Base-by-base conservation (phyloP, 2,329 filamentous ascomycete genomes). In the Penicillium freii region DNA sequence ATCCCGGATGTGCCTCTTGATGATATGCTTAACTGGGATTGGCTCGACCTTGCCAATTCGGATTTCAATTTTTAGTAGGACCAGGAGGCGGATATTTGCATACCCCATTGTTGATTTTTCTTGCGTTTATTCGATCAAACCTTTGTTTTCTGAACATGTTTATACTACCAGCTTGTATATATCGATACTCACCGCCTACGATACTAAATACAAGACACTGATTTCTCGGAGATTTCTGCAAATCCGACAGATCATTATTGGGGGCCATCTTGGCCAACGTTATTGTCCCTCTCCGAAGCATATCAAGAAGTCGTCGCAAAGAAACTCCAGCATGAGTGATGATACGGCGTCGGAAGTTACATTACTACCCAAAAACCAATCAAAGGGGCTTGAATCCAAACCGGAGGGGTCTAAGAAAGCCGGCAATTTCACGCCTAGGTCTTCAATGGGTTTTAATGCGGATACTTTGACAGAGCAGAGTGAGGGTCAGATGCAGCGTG, bases 1-100 rank as follows among this genome's bases (percentile, higher is more conserved):
- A 78, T 84, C 56, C 79, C 81, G 6, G 81, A 83, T 60, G 75
- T 87, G 9, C 81, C 82, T 0, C 81, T 84, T 74, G 83, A 86
- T 39, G 83, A 87, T 46, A 80, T 83, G 71, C 79, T 80, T 39
- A 82, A 81, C 58, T 80, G 84, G 70, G 82, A 85, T 59, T 84
- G 83, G 80, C 70, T 85, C 27, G 81, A 81, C 58, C 80, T 73
- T 61, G 66, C 63, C 9, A 71, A 65, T 53, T 54, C 62, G 5
- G 70, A 73, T n/a, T 68, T 73, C 52, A 59, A 48, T 58, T 62
- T 71, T 39, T 70, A 58, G 64, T 33, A 51, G 55, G 33, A 54
- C 4, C 6, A 17, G n/a, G 3, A 29, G 36, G 21, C 6, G n/a
- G n/a, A 19, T 23, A 9, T 39, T 44, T 40, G 39, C 23, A 33